Evolutionary conservation across 1,139 yeast genomes (phyloP).

Genomic region (Komagataea norvegica): DNA sequence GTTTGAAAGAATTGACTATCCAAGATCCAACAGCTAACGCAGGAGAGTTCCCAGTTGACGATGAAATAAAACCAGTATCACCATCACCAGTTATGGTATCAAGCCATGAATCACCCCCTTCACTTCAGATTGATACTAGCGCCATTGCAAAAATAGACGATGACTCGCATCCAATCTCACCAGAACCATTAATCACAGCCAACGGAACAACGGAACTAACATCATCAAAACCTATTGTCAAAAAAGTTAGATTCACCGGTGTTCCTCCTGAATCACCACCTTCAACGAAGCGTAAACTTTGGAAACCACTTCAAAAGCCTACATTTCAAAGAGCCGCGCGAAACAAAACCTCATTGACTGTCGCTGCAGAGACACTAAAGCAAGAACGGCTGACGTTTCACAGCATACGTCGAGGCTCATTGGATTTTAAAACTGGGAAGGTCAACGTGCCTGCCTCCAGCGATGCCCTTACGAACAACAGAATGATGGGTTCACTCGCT

Average conservation of each 20-base stretch:
- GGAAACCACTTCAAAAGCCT: conserved; percentile 18
- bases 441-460: conserved; percentile 10
- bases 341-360: conserved; percentile 12
- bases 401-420: conserved; percentile 19
- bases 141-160: background rate
- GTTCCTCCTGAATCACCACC: conserved; percentile 22
- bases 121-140: no score
- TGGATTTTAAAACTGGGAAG: conserved; percentile 14
- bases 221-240: conserved; percentile 9
- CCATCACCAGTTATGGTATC: no score
- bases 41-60: no score
- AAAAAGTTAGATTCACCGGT: conserved; percentile 26
- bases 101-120: no score
- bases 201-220: background rate
- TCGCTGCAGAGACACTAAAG: conserved; percentile 23
- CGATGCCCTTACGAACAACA: conserved; percentile 1
- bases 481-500: conserved; percentile 8
- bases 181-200: background rate
- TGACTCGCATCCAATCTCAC: background rate
- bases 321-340: conserved; percentile 5
- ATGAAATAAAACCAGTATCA: no score
- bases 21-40: no score
- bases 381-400: conserved; percentile 24
- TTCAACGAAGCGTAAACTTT: conserved; percentile 18
- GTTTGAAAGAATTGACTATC: no score